Percentiles rank a stretch among this genome's conserved stretches.
phyloP scores from a whole-genome alignment of 345 rosid species.

The Litchi chinensis region DNA sequence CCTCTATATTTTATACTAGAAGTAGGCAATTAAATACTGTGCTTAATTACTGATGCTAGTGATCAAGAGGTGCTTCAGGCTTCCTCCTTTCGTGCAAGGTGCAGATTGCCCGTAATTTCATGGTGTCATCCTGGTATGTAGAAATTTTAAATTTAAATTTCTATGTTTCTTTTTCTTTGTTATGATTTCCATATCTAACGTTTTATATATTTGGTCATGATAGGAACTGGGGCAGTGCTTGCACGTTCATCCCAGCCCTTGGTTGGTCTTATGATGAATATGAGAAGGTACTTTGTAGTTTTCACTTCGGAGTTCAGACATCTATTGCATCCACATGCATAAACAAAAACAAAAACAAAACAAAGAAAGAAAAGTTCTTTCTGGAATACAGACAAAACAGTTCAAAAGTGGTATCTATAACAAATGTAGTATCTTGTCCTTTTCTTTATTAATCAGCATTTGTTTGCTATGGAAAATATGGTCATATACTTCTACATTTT shows the following conservation, averaged over 20 bases:
- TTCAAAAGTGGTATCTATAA: neutral
- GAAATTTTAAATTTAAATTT: slow-evolving; percentile 10
- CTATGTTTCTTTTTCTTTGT: slow-evolving; percentile 3
- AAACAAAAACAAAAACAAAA: neutral
- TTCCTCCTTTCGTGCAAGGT: slow-evolving; percentile 82
- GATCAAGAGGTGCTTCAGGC: slow-evolving; percentile 88
- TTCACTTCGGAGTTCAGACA: neutral
- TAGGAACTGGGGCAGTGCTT: slow-evolving; percentile 91
- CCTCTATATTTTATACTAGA: slow-evolving; percentile 13
- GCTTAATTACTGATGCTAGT: slow-evolving; percentile 45
- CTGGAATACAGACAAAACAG: neutral
- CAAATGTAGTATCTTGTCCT: slow-evolving; percentile 3
- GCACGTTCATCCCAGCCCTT: slow-evolving; percentile 99
- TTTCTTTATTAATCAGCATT: neutral
- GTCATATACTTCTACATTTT: slow-evolving; percentile 25
- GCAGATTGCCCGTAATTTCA: slow-evolving; percentile 86
- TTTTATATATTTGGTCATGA: slow-evolving; percentile 28
- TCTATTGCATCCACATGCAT: neutral
- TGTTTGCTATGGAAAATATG: neutral
- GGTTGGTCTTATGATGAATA: slow-evolving; percentile 97
- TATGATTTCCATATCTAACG: slow-evolving; percentile 23
- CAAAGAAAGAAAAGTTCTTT: neutral
- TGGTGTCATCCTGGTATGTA: slow-evolving; percentile 94
- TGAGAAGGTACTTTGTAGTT: slow-evolving; percentile 72
- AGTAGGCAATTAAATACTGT: slow-evolving; percentile 20